phyloP scores from a whole-genome alignment of 495 filamentous ascomycete genomes.

The Neurospora sp. region DNA sequence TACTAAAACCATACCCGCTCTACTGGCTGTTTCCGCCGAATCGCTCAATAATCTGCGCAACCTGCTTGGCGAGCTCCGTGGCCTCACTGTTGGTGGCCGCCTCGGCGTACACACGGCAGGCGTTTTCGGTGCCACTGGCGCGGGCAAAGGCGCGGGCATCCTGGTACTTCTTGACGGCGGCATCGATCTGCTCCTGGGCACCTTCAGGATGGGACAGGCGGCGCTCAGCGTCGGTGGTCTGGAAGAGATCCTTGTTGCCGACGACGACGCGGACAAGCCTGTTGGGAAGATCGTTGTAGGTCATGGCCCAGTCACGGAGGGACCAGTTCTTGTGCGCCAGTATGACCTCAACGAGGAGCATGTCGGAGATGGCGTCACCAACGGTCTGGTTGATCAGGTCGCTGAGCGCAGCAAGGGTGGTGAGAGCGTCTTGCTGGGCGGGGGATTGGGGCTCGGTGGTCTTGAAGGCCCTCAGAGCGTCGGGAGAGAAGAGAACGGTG shows the following conservation, averaged over 20 bases:
- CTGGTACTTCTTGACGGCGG: conserved; percentile 78
- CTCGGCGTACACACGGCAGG: conserved; percentile 94
- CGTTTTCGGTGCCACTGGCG: conserved; percentile 92
- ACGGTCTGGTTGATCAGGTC: conserved; percentile 97
- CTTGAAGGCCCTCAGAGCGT: conserved; percentile 65
- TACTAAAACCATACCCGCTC: background rate
- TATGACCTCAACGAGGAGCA: conserved; percentile 92
- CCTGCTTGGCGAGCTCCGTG: conserved; percentile 75
- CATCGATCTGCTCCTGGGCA: conserved; percentile 76
- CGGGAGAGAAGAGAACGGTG: conserved; percentile 85
- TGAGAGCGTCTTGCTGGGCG: conserved; percentile 74
- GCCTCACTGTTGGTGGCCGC: conserved; percentile 76
- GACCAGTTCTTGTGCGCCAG: conserved; percentile 91
- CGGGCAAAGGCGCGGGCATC: conserved; percentile 84
- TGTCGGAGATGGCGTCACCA: conserved; percentile 89
- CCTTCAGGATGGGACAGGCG: conserved; percentile 69
- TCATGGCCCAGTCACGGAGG: conserved; percentile 81
- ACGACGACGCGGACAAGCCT: conserved; percentile 89
- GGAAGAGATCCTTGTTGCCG: conserved; percentile 74
- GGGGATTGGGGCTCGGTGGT: conserved; percentile 78
- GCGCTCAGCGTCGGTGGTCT: conserved; percentile 84
- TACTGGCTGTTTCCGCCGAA: conserved; percentile 12
- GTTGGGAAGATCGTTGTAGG: conserved; percentile 93
- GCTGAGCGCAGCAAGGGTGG: conserved; percentile 67
- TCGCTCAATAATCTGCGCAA: conserved; percentile 58